Evolutionary conservation across 805 yeast species (phyloP).

Genomic region (Torulaspora microellipsoides): DNA sequence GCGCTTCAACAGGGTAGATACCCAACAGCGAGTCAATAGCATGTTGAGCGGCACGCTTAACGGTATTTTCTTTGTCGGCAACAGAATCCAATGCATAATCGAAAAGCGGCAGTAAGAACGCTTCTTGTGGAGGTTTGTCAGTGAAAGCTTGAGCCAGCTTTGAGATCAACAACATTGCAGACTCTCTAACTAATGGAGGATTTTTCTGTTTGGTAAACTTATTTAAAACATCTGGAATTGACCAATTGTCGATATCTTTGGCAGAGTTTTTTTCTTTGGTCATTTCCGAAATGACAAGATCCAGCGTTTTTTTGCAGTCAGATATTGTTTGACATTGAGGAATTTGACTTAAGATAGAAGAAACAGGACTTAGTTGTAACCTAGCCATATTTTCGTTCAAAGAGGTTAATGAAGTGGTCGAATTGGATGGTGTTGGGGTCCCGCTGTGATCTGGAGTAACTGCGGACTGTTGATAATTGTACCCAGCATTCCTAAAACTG

Average conservation of each 20-base stretch:
- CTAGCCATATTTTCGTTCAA: constrained; percentile 66
- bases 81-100: constrained; percentile 62
- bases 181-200: constrained; percentile 70
- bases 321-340: constrained; percentile 33
- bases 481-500: constrained; percentile 13
- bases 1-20: constrained; percentile 70
- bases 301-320: constrained; percentile 35
- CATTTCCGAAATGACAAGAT: constrained; percentile 45
- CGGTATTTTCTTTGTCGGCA: constrained; percentile 84
- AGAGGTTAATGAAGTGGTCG: constrained; percentile 70
- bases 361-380: constrained; percentile 60
- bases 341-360: constrained; percentile 43
- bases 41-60: constrained; percentile 79
- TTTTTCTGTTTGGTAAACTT: constrained; percentile 71
- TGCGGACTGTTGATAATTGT: constrained; percentile 33
- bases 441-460: constrained; percentile 35
- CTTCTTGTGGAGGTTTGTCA: constrained; percentile 69
- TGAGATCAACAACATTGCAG: constrained; percentile 59
- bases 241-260: constrained; percentile 55
- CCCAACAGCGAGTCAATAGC: constrained; percentile 69
- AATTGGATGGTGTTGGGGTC: constrained; percentile 43
- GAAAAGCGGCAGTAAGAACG: constrained; percentile 61
- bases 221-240: constrained; percentile 55
- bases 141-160: constrained; percentile 58
- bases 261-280: constrained; percentile 32